Evolutionary conservation across 192 early-diverging fungal genomes (phyloP).

Genomic region (Coemansia interrupta): DNA sequence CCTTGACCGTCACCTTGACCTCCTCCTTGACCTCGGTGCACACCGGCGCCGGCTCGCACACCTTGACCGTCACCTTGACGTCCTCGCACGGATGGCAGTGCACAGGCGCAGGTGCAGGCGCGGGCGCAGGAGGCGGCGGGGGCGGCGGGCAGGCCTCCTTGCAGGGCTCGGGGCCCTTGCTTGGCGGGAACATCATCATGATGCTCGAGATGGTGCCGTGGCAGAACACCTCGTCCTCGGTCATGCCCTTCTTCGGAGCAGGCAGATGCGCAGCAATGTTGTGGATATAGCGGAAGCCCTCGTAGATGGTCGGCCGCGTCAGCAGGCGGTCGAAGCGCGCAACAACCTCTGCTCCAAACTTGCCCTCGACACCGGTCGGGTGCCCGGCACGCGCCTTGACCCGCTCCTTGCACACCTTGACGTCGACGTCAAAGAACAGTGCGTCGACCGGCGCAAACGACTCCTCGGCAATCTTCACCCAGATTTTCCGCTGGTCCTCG

Average conservation of each 20-base stretch:
- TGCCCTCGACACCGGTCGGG: slow-evolving; percentile 68
- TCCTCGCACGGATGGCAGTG: slow-evolving; percentile 22
- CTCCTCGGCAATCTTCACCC: slow-evolving; percentile 64
- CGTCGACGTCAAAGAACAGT: slow-evolving; percentile 65
- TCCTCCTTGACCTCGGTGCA: slow-evolving; percentile 34
- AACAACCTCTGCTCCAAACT: slow-evolving; percentile 61
- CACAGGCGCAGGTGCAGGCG: slow-evolving; percentile 9
- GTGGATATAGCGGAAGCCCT: slow-evolving; percentile 55
- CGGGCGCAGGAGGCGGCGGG: slow-evolving; percentile 11
- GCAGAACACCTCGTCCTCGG: slow-evolving; percentile 49
- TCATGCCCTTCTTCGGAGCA: slow-evolving; percentile 44
- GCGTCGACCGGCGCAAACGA: slow-evolving; percentile 59
- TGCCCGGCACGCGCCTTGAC: slow-evolving; percentile 62
- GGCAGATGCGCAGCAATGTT: slow-evolving; percentile 51
- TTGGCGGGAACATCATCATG: slow-evolving; percentile 51
- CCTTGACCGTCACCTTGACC: slow-evolving; percentile 45
- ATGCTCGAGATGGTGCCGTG: slow-evolving; percentile 42
- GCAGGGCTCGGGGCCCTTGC: slow-evolving; percentile 43
- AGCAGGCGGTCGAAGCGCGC: slow-evolving; percentile 56
- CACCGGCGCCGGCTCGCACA: slow-evolving; percentile 18
- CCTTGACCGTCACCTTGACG: slow-evolving; percentile 37
- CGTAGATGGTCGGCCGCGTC: slow-evolving; percentile 50
- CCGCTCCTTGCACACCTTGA: slow-evolving; percentile 61
- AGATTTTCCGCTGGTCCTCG: slow-evolving; percentile 65
- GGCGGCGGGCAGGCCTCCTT: slow-evolving; percentile 14